These are phyloP conservation scores for Mycosphaerella sp. DNA, from an alignment of 2,329 filamentous ascomycete species.

Conservation along the genomic window DNA sequence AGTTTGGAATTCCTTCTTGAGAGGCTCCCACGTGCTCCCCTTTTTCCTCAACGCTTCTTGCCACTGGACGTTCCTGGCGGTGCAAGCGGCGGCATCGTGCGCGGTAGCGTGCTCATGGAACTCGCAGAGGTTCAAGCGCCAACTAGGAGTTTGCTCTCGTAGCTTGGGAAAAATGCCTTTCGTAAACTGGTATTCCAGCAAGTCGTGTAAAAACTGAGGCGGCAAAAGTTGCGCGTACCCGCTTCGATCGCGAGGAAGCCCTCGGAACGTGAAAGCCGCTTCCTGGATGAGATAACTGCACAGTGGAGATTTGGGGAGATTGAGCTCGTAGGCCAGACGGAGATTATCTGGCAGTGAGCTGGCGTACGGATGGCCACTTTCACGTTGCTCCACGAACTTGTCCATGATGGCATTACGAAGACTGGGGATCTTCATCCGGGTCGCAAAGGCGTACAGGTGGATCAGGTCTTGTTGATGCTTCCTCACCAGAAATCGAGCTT, in stretches of 20 bases:
- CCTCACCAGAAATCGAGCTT: conserved; percentile 4
- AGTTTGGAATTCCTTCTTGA: conserved; percentile 1
- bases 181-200: conserved; percentile 6
- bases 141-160: conserved; percentile 4
- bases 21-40: conserved; percentile 5
- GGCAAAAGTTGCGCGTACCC: conserved; percentile 6
- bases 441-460: conserved; percentile 5
- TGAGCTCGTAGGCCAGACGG: conserved; percentile 2
- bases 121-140: conserved; percentile 3
- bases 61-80: not conserved
- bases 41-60: conserved; percentile 2
- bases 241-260: conserved; percentile 1
- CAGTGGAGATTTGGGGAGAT: not conserved
- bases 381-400: conserved; percentile 7
- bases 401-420: conserved; percentile 6
- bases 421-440: conserved; percentile 1
- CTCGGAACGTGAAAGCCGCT: conserved; percentile 6
- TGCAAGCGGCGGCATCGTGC: not conserved
- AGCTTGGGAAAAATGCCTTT: conserved; percentile 5
- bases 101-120: not conserved
- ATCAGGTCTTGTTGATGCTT: conserved; percentile 9
- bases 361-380: conserved; percentile 1
- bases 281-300: conserved; percentile 8
- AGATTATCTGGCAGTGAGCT: conserved; percentile 4
- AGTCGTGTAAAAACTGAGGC: conserved; percentile 5